phyloP scores from a whole-genome alignment of 345 rosid species.

The Eucalyptus grandis region DNA sequence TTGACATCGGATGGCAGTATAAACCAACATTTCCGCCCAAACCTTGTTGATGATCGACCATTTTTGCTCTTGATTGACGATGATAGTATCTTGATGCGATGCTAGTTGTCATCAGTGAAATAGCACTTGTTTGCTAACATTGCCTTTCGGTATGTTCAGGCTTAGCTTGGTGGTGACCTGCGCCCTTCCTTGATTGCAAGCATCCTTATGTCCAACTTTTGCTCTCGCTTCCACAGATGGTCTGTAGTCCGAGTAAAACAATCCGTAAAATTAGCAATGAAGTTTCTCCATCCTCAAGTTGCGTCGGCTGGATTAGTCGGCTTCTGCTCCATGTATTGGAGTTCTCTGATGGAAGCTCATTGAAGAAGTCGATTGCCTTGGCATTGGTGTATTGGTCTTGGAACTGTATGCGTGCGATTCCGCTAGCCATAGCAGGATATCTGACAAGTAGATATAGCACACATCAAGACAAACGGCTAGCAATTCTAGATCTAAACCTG shows the following conservation, averaged over 20 bases:
- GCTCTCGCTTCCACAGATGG: background rate
- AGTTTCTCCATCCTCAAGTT: background rate
- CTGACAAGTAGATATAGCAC: background rate
- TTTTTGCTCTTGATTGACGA: background rate
- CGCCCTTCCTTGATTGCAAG: background rate
- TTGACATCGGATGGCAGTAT: background rate
- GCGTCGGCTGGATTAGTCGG: background rate
- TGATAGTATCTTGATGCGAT: background rate
- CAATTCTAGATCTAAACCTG: background rate
- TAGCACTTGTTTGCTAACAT: fast-evolving
- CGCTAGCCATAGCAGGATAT: background rate
- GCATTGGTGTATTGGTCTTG: no score
- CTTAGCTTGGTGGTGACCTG: background rate
- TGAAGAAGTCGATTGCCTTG: no score
- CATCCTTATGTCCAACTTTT: background rate
- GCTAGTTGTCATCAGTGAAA: background rate
- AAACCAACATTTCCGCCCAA: conserved; percentile 1
- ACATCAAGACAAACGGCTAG: background rate
- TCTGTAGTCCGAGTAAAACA: background rate
- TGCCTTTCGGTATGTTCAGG: background rate
- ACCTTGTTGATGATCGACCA: background rate
- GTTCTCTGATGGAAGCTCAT: background rate
- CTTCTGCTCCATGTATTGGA: background rate
- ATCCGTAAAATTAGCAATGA: background rate
- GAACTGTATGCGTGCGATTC: no score